A percentile compares a stretch with the other conserved stretches of the same genome.
Evolutionary conservation across 345 rosid genomes (phyloP).

Genomic region (Litchi chinensis): DNA sequence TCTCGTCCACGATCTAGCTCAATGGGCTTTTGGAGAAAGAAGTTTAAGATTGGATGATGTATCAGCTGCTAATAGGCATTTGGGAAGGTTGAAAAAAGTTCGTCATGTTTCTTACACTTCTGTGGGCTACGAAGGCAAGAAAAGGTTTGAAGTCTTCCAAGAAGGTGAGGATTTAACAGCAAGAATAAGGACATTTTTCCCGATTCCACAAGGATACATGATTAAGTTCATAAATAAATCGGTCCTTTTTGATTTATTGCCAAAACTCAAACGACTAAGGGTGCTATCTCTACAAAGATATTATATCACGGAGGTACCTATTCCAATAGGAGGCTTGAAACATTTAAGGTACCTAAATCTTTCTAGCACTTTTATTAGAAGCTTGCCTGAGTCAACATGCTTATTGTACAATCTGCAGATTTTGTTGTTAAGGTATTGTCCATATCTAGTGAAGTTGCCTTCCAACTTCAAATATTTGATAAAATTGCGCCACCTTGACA

Average conservation of each 20-base stretch:
- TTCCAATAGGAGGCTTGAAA: background rate
- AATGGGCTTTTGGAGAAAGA: too few relatives aligned
- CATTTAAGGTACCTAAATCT: constrained; percentile 14
- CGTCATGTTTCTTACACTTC: background rate
- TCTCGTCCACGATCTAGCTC: constrained; percentile 19
- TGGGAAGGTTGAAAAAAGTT: too few relatives aligned
- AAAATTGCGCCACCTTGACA: too few relatives aligned
- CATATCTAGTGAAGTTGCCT: too few relatives aligned
- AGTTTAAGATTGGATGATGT: background rate
- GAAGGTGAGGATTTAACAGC: background rate
- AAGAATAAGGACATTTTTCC: background rate
- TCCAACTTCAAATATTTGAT: too few relatives aligned
- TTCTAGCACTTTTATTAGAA: background rate
- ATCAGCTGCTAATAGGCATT: too few relatives aligned
- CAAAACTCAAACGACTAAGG: background rate
- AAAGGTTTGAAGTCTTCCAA: background rate
- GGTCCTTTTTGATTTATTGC: background rate
- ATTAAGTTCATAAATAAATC: too few relatives aligned
- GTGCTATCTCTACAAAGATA: background rate
- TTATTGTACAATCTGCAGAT: background rate
- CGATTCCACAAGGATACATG: too few relatives aligned
- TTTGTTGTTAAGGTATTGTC: background rate
- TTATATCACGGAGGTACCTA: background rate
- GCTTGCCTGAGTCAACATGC: constrained; percentile 8
- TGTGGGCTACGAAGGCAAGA: background rate